phyloP scores from a whole-genome alignment of 2,329 filamentous ascomycete genomes.

The Fusarium sp. region DNA sequence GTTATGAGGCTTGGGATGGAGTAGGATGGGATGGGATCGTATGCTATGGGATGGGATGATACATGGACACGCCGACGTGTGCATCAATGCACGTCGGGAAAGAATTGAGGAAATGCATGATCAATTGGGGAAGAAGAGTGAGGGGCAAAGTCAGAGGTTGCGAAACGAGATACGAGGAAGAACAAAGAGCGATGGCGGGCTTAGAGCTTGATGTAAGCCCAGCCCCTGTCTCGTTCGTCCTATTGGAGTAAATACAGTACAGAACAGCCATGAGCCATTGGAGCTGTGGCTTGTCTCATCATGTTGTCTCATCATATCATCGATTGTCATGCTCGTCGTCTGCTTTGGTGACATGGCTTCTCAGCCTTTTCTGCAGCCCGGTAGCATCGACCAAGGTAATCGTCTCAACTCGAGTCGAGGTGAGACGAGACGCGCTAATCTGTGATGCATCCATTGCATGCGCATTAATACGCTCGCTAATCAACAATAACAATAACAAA shows the following conservation, averaged over 20 bases:
- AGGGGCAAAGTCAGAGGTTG: slow-evolving; percentile 1
- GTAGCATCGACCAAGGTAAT: slow-evolving; percentile 19
- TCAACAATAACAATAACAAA: slow-evolving; percentile 6
- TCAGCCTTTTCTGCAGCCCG: neutral
- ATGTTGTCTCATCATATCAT: slow-evolving; percentile 18
- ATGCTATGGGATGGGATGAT: slow-evolving; percentile 5
- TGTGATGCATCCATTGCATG: slow-evolving; percentile 12
- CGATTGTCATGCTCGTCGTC: neutral
- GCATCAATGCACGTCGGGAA: slow-evolving; percentile 33
- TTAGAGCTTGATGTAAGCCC: slow-evolving; percentile 34
- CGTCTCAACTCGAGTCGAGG: neutral
- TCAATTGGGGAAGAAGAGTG: slow-evolving; percentile 4
- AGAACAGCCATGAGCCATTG: neutral
- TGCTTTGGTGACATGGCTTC: slow-evolving; percentile 13
- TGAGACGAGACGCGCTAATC: neutral
- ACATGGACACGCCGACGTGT: slow-evolving; percentile 7
- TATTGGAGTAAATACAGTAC: slow-evolving; percentile 8
- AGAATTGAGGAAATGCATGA: slow-evolving; percentile 12
- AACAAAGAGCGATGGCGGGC: slow-evolving; percentile 8
- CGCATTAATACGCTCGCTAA: slow-evolving; percentile 11
- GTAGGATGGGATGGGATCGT: neutral
- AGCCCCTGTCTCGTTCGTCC: neutral
- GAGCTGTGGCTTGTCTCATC: slow-evolving; percentile 13
- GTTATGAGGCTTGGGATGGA: slow-evolving; percentile 24
- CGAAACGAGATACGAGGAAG: slow-evolving; percentile 21